Evolutionary conservation across 352 stramenopile genomes (phyloP).

Genomic region (Phytophthora hibernalis): DNA sequence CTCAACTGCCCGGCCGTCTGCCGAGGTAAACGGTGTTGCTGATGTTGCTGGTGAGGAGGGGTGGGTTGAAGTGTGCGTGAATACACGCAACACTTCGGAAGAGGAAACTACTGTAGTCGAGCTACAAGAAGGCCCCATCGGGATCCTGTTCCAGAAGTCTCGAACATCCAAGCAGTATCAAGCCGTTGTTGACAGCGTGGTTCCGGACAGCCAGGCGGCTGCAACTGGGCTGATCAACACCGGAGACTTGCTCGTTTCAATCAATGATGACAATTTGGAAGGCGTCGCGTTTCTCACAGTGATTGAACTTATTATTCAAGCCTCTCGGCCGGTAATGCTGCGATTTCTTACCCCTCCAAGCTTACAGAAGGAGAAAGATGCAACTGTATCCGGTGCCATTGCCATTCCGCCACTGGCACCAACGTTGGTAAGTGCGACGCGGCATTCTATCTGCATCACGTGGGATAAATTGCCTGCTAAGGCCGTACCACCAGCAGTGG

Average conservation of each 20-base stretch:
- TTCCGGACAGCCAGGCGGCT: slow-evolving; percentile 80
- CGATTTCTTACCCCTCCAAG: slow-evolving; percentile 68
- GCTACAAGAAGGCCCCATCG: slow-evolving; percentile 72
- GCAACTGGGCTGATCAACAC: slow-evolving; percentile 68
- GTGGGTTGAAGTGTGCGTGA: slow-evolving; percentile 78
- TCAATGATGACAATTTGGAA: slow-evolving; percentile 77
- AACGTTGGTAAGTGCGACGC: slow-evolving; percentile 67
- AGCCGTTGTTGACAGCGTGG: slow-evolving; percentile 82
- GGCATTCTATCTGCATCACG: slow-evolving; percentile 67
- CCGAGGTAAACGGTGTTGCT: slow-evolving; percentile 18
- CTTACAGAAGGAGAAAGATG: slow-evolving; percentile 48
- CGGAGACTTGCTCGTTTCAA: slow-evolving; percentile 76
- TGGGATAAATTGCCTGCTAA: slow-evolving; percentile 58
- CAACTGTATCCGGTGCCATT: slow-evolving; percentile 53
- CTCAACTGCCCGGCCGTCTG: slow-evolving; percentile 14
- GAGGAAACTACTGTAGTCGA: slow-evolving; percentile 77
- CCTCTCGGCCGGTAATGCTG: slow-evolving; percentile 67
- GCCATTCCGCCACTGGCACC: slow-evolving; percentile 66
- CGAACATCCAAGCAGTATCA: slow-evolving; percentile 69
- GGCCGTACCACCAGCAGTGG: slow-evolving; percentile 22
- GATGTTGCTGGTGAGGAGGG: slow-evolving; percentile 67
- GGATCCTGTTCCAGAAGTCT: slow-evolving; percentile 84
- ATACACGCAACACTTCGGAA: slow-evolving; percentile 54
- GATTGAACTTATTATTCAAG: slow-evolving; percentile 82
- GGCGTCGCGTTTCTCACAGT: slow-evolving; percentile 72